Conservation (phyloP, 208 protist species). For the Blechomonas ayalai region DNA sequence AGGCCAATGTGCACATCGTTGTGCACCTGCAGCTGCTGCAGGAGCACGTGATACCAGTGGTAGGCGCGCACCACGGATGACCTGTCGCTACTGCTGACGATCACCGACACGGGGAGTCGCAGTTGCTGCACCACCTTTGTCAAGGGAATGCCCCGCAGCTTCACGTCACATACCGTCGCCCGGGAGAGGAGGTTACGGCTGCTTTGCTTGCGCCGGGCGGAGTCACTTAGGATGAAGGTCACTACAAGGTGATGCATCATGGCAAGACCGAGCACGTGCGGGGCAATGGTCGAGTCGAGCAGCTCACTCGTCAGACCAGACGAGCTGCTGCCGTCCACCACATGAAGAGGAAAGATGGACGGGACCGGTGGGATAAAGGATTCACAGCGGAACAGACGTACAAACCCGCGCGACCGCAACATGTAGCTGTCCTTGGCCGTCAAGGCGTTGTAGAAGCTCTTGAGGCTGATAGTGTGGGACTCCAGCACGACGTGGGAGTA, state of each 20-base stretch:
- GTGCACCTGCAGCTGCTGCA: constrained; percentile 65
- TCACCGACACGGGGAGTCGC: constrained; percentile 68
- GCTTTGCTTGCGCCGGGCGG: constrained; percentile 48
- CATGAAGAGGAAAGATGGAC: constrained; percentile 76
- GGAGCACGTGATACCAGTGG: constrained; percentile 73
- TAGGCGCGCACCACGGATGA: constrained; percentile 55
- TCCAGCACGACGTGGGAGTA: constrained; percentile 49
- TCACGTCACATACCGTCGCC: constrained; percentile 68
- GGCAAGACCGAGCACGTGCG: constrained; percentile 83
- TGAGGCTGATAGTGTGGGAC: constrained; percentile 66
- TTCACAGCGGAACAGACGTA: constrained; percentile 72
- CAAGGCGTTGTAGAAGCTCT: constrained; percentile 72
- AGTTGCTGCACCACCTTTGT: constrained; percentile 81
- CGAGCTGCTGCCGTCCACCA: constrained; percentile 74
- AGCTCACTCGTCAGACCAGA: constrained; percentile 61
- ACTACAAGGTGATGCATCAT: constrained; percentile 84
- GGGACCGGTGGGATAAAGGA: constrained; percentile 36
- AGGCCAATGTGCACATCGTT: constrained; percentile 63
- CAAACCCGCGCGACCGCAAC: constrained; percentile 70
- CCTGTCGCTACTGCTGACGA: constrained; percentile 52
- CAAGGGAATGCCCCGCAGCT: constrained; percentile 83
- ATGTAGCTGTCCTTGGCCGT: constrained; percentile 60
- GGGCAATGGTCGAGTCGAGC: constrained; percentile 69
- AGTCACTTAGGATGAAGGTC: constrained; percentile 60
- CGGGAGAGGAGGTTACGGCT: constrained; percentile 49